Percentiles rank a stretch among this genome's conserved stretches.
Evolutionary conservation across 1,284 basidiomycete species (phyloP).

Genomic region (Apiotrichum akiyoshidainum): DNA sequence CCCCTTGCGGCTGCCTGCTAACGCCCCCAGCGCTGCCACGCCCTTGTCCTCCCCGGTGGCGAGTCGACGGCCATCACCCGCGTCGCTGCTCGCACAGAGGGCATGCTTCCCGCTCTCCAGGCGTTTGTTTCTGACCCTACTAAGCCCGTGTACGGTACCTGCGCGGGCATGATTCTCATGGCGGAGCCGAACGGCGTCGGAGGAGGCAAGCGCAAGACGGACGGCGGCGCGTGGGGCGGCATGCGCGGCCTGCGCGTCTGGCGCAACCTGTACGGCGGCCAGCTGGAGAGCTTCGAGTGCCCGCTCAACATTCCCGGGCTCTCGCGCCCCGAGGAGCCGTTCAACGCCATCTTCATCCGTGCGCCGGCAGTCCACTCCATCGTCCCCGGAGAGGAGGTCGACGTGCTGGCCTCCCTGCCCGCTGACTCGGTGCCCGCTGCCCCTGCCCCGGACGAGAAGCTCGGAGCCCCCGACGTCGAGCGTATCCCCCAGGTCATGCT

Average conservation of each 20-base stretch:
- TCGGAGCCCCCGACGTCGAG: constrained; percentile 39
- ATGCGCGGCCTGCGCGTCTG: constrained; percentile 70
- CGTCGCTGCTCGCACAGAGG: constrained; percentile 72
- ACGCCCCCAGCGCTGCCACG: constrained; percentile 61
- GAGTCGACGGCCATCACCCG: constrained; percentile 89
- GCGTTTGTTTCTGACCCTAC: constrained; percentile 59
- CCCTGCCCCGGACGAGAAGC: constrained; percentile 39
- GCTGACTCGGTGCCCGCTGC: constrained; percentile 55
- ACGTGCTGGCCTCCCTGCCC: constrained; percentile 66
- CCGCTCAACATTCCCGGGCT: constrained; percentile 66
- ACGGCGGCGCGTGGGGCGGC: constrained; percentile 59
- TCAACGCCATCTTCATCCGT: constrained; percentile 89
- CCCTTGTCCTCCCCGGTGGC: constrained; percentile 84
- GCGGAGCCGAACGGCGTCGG: constrained; percentile 62
- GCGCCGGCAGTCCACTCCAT: constrained; percentile 60
- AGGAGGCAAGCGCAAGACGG: constrained; percentile 61
- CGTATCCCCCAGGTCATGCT: constrained; percentile 77
- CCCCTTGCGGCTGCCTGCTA: constrained; percentile 51
- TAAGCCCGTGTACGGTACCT: constrained; percentile 91
- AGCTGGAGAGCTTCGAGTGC: constrained; percentile 82
- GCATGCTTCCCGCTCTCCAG: constrained; percentile 73
- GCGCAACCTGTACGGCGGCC: constrained; percentile 72
- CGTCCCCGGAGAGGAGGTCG: constrained; percentile 6
- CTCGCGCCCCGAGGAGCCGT: constrained; percentile 61
- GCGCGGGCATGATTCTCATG: constrained; percentile 92